Percentiles rank a stretch among this genome's conserved stretches.
phyloP scores from a whole-genome alignment of 116 monocot species.

The Posidonia oceanica region DNA sequence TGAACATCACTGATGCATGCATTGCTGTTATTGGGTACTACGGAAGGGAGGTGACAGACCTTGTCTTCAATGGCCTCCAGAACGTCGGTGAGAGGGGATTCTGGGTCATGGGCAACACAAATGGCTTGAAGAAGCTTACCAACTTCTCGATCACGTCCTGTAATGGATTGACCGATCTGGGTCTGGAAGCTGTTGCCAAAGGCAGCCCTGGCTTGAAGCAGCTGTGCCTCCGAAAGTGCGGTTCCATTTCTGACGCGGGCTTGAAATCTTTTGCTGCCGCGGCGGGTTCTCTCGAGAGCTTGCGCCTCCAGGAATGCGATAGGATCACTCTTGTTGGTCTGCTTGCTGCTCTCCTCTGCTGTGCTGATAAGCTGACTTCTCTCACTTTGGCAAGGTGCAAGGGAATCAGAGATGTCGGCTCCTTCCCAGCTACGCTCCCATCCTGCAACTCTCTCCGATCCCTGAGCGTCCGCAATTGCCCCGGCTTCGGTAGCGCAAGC shows the following conservation, averaged over 20 bases:
- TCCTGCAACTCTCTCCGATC: constrained; percentile 29
- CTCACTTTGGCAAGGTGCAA: constrained; percentile 50
- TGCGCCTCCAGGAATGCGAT: constrained; percentile 69
- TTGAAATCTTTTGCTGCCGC: constrained; percentile 27
- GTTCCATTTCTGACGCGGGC: constrained; percentile 42
- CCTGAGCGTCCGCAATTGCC: constrained; percentile 49
- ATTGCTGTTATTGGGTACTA: constrained; percentile 68
- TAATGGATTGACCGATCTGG: constrained; percentile 53
- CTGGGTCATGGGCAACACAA: constrained; percentile 77
- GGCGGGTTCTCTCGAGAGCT: constrained; percentile 32
- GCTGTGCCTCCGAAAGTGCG: constrained; percentile 22
- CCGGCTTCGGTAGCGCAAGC: constrained; percentile 44
- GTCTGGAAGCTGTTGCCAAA: constrained; percentile 50
- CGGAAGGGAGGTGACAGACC: constrained; percentile 43
- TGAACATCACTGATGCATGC: constrained; percentile 46
- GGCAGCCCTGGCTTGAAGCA: constrained; percentile 57
- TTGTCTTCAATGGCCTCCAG: constrained; percentile 27
- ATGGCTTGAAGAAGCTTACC: constrained; percentile 46
- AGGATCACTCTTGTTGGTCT: constrained; percentile 47
- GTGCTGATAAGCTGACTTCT: constrained; percentile 28
- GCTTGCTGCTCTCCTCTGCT: constrained; percentile 25
- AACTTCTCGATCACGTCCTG: constrained; percentile 35
- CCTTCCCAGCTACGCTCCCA: not conserved
- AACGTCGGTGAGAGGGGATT: constrained; percentile 67
- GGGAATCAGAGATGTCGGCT: constrained; percentile 46